These are phyloP conservation scores for Fusarium longipes DNA, from an alignment of 2,329 filamentous ascomycete genomes.

Conservation along the genomic window DNA sequence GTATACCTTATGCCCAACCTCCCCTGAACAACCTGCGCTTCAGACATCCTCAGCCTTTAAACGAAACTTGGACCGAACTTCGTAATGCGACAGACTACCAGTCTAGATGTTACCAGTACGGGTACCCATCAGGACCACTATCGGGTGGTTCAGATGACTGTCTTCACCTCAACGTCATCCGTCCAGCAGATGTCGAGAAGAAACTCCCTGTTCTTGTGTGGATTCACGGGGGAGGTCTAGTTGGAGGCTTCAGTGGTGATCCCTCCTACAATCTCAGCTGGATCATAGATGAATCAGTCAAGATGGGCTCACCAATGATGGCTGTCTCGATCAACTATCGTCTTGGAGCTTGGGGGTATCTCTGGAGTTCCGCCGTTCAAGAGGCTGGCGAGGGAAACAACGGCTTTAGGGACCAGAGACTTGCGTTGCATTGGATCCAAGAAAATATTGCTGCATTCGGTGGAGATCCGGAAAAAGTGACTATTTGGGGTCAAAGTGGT, in stretches of 20 bases:
- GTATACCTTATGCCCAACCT: constrained; percentile 31
- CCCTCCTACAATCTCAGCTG: constrained; percentile 11
- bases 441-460: constrained; percentile 33
- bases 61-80: constrained; percentile 20
- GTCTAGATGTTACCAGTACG: constrained; percentile 29
- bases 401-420: constrained; percentile 32
- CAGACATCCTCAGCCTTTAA: constrained; percentile 20
- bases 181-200: neutral
- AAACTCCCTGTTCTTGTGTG: constrained; percentile 32
- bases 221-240: constrained; percentile 33
- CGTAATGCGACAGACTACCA: constrained; percentile 31
- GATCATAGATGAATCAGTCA: constrained; percentile 29
- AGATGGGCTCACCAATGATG: constrained; percentile 24
- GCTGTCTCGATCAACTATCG: constrained; percentile 37
- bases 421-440: constrained; percentile 29
- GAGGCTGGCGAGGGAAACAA: constrained; percentile 19
- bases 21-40: constrained; percentile 31
- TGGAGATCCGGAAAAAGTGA: constrained; percentile 22
- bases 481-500: constrained; percentile 35
- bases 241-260: constrained; percentile 16
- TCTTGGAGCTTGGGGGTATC: constrained; percentile 28
- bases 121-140: constrained; percentile 14
- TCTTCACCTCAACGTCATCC: constrained; percentile 29
- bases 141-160: constrained; percentile 30
- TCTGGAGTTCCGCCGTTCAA: constrained; percentile 23